Evolutionary conservation across 495 filamentous ascomycete species (phyloP), one percentile per base, ranked within the genome.

Genomic region (Symbiotaphrina buchneri): DNA sequence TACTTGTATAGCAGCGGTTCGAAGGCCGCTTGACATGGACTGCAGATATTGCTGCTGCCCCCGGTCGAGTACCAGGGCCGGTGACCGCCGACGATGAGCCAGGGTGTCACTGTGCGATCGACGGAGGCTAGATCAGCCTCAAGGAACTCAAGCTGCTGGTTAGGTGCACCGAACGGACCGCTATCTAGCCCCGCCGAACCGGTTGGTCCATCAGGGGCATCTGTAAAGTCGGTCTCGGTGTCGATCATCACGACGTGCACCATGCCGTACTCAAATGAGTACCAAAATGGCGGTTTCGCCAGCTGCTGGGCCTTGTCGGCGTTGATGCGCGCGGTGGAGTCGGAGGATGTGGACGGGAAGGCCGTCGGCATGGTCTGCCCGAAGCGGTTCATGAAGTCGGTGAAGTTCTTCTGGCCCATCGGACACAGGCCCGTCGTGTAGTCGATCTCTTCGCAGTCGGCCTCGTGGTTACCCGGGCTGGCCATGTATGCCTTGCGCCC

Each of bases 11-110:
- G 45, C 6, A 74, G 37, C 6, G 53, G 47, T 45, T 74, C 67
- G 33, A 74, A 74, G 5, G 60, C 62, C 4, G 41, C 44, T 34
- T 65, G 59, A 54, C 67, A 74, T 0, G 56, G 40, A 16, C 30
- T 39, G 51, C 67, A 71, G 6, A 28, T 25, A 17, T 45, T 47
- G 30, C 39, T 54, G 29, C 42, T 49, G 23, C 37, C 33, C 21
- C 45, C 47, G 5, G 47, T 59, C 17, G 50, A 45, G 47, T 74
- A 74, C 65, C 65, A 71, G 0, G 68, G 68, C 1, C 68, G 44
- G 40, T 74, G 68, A 1, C 67, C 68, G 0, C 56, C 65, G 21
- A 66, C 58, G 6, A 74, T 44, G 0, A 71, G 31, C 66, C 66
- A 71, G 2, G 66, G 53, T 11, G 59, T 67, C 3, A 63, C 48